Conservation (phyloP, 225 moss, liverwort and hornwort species). For the Straminergon stramineum region DNA sequence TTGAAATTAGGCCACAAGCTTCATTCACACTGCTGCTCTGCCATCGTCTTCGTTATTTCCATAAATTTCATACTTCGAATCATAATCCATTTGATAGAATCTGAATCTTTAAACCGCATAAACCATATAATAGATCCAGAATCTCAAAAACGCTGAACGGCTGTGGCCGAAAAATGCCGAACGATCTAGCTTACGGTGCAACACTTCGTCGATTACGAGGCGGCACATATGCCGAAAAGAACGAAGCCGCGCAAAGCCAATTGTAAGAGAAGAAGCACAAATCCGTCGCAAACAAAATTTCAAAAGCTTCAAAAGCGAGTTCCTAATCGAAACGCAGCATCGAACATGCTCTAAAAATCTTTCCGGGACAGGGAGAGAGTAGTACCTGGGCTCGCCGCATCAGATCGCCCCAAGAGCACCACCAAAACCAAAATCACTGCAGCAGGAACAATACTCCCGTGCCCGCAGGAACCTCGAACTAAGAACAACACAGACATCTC, state of each 20-base stretch:
- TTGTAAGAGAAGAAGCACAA: background rate
- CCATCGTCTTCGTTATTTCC: background rate
- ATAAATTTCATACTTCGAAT: background rate
- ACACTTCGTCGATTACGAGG: background rate
- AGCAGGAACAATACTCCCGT: background rate
- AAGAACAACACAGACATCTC: background rate
- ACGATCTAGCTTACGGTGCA: background rate
- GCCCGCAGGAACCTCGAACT: background rate
- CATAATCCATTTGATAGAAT: background rate
- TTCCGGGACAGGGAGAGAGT: background rate
- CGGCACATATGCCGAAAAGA: background rate
- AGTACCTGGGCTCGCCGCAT: conserved; percentile 3
- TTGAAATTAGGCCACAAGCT: background rate
- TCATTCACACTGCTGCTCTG: background rate
- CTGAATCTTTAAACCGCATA: background rate
- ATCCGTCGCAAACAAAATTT: background rate
- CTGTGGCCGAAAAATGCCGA: background rate
- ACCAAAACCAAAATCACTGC: background rate
- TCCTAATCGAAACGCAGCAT: background rate
- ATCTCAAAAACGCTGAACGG: background rate
- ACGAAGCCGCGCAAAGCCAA: background rate
- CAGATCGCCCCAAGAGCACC: background rate
- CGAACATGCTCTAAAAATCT: background rate
- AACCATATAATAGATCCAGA: background rate
- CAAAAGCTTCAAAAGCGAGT: background rate